Evolutionary conservation across 768 basidiomycete species (phyloP), one percentile per base, ranked within the genome.

Genomic region (Pleurotus giganteus): DNA sequence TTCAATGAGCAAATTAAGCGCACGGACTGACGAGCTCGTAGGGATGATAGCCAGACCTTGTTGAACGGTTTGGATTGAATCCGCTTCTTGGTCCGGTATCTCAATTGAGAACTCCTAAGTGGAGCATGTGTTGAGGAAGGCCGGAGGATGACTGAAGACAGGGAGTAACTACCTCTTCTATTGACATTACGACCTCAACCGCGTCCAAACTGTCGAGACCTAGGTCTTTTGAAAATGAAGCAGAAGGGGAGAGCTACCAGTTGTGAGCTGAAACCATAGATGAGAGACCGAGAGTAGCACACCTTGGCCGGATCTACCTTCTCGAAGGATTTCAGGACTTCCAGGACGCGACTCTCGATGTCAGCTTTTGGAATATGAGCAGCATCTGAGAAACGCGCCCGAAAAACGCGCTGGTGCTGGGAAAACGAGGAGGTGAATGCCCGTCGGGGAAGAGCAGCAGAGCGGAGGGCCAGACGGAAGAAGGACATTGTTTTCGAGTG

Each of bases 141-240:
- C 49, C 12, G 57, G 19, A 46, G 27, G 54, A 29, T 26, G 34
- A 15, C 8, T 17, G 12, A 54, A 37, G 54, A 47, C 39, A 17
- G 32, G 21, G 23, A 59, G 49, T 19, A 52, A 26, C 21, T 61
- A 85, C 88, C 83, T 94, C 97, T 75, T 99, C 97, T 61, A 99
- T 88, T 36, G 96, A 94, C 94, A 99, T 97, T 63, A 98, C 91
- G 24, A 98, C 94, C 71, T 99, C 97, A 17, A 99, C 95, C 17
- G 94, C 83, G 70, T 99, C 97, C 68, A 99, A 76, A 64, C 94
- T 98, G 73, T 99, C 97, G 28, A 97, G 80, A 27, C 91, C 93
- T 49, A 97, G 81, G 77, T 97, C 92, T 43, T 84, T 78, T 49
- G 83, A 72, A 70, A 97, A 94, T 9, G 82, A 78, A 9, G 91